Conservation (phyloP, 75 land plant species). For the Sequoia sempervirens region DNA sequence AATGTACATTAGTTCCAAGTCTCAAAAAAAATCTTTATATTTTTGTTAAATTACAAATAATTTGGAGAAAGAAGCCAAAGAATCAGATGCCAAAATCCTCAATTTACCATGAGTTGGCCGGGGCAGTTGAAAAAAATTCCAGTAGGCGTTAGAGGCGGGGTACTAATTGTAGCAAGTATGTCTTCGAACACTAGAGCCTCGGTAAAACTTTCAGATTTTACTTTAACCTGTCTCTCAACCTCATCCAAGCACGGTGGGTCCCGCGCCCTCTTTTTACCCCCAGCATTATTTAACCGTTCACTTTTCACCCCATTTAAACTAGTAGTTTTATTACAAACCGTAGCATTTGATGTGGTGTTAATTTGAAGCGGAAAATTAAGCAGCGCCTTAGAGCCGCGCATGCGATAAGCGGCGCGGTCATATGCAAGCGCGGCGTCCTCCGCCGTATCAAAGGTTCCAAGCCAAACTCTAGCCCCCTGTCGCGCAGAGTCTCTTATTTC, state of each 20-base stretch:
- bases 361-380: constrained; percentile 22
- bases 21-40: no score
- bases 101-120: constrained; percentile 4
- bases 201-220: background rate
- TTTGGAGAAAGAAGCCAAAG: background rate
- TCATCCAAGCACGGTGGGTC: background rate
- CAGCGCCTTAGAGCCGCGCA: constrained; percentile 37
- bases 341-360: background rate
- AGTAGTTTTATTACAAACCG: background rate
- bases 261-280: background rate
- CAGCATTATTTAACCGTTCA: background rate
- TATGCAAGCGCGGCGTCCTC: constrained; percentile 43
- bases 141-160: background rate
- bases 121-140: constrained; percentile 2
- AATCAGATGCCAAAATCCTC: background rate
- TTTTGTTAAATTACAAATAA: no score
- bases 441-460: constrained; percentile 41
- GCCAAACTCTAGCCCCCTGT: constrained; percentile 37
- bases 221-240: background rate
- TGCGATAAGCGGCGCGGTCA: constrained; percentile 39
- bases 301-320: background rate
- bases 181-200: background rate
- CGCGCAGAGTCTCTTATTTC: constrained; percentile 33
- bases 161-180: background rate
- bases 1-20: no score